These are phyloP conservation scores for Blastocystis sp. DNA, from an alignment of 352 stramenopile genomes.

Conservation along the genomic window DNA sequence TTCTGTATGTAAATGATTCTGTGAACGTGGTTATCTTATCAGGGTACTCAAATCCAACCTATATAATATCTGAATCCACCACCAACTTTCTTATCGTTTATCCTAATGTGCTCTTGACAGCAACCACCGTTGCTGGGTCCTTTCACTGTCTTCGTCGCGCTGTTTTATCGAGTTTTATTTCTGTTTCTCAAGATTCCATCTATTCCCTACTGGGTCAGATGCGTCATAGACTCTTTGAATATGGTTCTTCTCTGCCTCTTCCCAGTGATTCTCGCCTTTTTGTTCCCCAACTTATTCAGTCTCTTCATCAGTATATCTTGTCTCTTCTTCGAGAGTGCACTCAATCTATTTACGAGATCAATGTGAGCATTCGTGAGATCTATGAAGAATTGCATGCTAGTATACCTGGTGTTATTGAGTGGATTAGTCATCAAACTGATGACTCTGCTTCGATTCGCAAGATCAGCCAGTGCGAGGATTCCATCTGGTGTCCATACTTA, in stretches of 20 bases:
- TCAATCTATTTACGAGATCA: neutral
- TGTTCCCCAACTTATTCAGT: neutral
- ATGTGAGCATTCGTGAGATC: neutral
- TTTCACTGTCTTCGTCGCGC: conserved; percentile 7
- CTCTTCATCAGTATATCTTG: neutral
- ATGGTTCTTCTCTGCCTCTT: neutral
- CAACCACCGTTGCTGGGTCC: neutral
- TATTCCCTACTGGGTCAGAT: neutral
- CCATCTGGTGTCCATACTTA: conserved; percentile 30
- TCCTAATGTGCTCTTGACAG: neutral
- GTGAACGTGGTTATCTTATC: conserved; percentile 9
- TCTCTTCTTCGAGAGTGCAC: neutral
- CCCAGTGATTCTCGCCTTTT: neutral
- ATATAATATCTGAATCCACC: neutral
- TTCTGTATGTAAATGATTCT: neutral
- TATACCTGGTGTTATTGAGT: conserved; percentile 34
- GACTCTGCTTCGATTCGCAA: neutral
- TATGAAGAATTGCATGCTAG: conserved; percentile 32
- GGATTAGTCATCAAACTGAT: neutral
- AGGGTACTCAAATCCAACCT: neutral
- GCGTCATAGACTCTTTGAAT: conserved; percentile 25
- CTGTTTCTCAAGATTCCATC: neutral
- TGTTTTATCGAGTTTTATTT: conserved; percentile 19
- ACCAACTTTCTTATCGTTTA: conserved; percentile 19
- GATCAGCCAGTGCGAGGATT: neutral